Evolutionary conservation across 768 basidiomycete species (phyloP).

Genomic region (Tylopilus rubrobrunneus): DNA sequence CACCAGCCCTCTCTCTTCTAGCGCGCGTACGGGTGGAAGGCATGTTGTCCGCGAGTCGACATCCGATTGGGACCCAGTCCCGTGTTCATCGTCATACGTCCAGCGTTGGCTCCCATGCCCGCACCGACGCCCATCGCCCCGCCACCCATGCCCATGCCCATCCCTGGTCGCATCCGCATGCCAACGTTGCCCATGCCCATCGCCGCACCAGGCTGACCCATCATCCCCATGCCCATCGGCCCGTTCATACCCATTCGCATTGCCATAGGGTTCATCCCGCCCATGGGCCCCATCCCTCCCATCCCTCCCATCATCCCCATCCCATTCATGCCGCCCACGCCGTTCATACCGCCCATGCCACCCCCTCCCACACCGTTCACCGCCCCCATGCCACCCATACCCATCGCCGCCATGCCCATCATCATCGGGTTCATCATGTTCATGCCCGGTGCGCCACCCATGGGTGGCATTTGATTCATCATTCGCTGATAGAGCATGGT

Average conservation of each 20-base stretch:
- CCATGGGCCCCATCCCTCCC: constrained; percentile 25
- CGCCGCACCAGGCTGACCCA: constrained; percentile 17
- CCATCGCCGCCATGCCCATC: constrained; percentile 48
- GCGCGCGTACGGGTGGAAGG: constrained; percentile 65
- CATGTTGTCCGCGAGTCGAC: constrained; percentile 52
- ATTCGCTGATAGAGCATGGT: constrained; percentile 35
- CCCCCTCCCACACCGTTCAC: constrained; percentile 27
- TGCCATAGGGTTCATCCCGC: constrained; percentile 31
- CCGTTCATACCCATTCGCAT: constrained; percentile 32
- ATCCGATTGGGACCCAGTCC: constrained; percentile 48
- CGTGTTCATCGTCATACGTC: constrained; percentile 39
- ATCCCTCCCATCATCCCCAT: constrained; percentile 41
- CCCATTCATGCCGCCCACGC: constrained; percentile 25
- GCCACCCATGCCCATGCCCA: constrained; percentile 40
- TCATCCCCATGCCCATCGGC: constrained; percentile 40
- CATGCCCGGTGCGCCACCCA: constrained; percentile 43
- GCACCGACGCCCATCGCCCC: constrained; percentile 35
- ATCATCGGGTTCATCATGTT: constrained; percentile 49
- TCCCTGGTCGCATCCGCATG: constrained; percentile 32
- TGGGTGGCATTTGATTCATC: constrained; percentile 41
- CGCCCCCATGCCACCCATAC: constrained; percentile 41
- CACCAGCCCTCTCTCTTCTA: constrained; percentile 14
- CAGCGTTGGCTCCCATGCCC: constrained; percentile 30
- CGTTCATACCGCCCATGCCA: constrained; percentile 20
- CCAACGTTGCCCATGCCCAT: constrained; percentile 31